Evolutionary conservation across 2,329 filamentous ascomycete genomes (phyloP).

Genomic region (Madurella mycetomatis): DNA sequence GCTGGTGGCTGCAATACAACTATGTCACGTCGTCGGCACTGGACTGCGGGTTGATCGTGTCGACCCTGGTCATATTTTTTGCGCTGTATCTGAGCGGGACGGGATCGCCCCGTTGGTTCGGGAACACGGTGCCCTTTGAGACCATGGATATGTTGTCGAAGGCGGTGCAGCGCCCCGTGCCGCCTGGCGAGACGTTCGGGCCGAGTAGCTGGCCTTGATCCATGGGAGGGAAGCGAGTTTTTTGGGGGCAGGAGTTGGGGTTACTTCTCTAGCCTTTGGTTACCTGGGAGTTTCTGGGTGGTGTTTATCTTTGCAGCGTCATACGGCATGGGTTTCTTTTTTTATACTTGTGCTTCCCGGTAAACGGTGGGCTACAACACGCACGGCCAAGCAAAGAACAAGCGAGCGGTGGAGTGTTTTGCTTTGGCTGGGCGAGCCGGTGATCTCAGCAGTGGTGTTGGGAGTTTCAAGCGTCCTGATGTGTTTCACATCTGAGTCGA

Average conservation of each 20-base stretch:
- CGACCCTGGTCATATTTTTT: constrained; percentile 66
- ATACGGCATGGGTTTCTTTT: not conserved
- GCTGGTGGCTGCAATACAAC: constrained; percentile 77
- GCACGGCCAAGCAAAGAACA: not conserved
- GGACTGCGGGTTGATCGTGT: constrained; percentile 63
- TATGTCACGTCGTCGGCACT: constrained; percentile 69
- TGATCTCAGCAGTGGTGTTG: not conserved
- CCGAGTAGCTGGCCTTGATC: constrained; percentile 32
- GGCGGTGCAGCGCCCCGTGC: constrained; percentile 42
- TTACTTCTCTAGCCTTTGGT: not conserved
- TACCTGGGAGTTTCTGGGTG: constrained; percentile 2
- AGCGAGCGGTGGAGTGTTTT: not conserved
- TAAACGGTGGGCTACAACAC: not conserved
- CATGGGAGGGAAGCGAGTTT: not conserved
- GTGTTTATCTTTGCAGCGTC: not conserved
- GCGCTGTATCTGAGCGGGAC: constrained; percentile 58
- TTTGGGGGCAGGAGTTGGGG: not conserved
- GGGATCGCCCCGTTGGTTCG: constrained; percentile 57
- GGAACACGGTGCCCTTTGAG: constrained; percentile 45
- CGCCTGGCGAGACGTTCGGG: constrained; percentile 47
- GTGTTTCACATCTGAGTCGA: not conserved
- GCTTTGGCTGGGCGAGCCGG: not conserved
- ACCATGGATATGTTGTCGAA: constrained; percentile 43
- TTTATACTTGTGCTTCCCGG: not conserved
- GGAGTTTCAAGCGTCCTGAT: not conserved